Evolutionary conservation across 2,329 filamentous ascomycete species (phyloP).

Genomic region (Colletotrichum nymphaeae): DNA sequence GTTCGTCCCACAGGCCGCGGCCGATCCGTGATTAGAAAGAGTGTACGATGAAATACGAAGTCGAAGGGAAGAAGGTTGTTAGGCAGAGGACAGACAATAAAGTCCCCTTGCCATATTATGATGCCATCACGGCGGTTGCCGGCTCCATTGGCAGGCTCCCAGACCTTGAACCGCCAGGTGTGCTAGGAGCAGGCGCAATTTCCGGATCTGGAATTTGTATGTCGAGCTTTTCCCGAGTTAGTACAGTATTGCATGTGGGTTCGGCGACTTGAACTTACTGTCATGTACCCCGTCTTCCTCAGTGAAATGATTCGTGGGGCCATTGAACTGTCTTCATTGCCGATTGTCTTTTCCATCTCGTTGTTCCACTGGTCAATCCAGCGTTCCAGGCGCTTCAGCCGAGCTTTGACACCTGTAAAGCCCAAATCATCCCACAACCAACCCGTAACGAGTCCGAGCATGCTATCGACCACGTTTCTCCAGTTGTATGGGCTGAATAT

Average conservation of each 20-base stretch:
- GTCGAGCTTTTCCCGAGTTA: constrained; percentile 70
- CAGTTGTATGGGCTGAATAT: constrained; percentile 83
- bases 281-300: constrained; percentile 89
- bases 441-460: constrained; percentile 85
- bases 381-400: constrained; percentile 76
- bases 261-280: constrained; percentile 61
- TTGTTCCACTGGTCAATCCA: constrained; percentile 92
- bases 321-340: constrained; percentile 61
- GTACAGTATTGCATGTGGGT: constrained; percentile 18
- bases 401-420: constrained; percentile 78
- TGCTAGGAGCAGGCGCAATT: constrained; percentile 66
- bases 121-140: constrained; percentile 23
- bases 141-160: constrained; percentile 32
- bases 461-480: constrained; percentile 82
- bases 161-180: constrained; percentile 37
- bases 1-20: constrained; percentile 11
- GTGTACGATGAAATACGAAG: constrained; percentile 28
- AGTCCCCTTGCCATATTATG: constrained; percentile 4
- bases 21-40: constrained; percentile 32
- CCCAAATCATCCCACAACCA: constrained; percentile 97
- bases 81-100: background rate
- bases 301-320: constrained; percentile 81
- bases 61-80: constrained; percentile 10
- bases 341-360: constrained; percentile 69
- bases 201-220: constrained; percentile 86